Conservation (phyloP, 495 filamentous ascomycete species). For the Parathielavia appendiculata region DNA sequence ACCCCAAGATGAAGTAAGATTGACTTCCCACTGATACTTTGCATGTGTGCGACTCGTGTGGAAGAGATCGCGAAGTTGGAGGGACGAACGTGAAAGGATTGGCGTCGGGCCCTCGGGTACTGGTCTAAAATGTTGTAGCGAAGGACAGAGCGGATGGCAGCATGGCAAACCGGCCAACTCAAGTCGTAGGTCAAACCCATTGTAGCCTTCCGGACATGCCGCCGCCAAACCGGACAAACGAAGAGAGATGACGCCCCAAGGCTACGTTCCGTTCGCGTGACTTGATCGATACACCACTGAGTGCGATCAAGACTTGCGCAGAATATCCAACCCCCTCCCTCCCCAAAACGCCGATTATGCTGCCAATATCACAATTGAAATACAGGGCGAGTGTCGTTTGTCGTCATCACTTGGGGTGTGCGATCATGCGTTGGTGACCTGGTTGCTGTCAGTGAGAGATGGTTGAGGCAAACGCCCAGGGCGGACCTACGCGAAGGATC, state of each 20-base stretch:
- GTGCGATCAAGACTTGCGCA: slow-evolving; percentile 34
- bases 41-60: slow-evolving; percentile 3
- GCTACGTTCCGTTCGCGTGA: slow-evolving; percentile 13
- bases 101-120: slow-evolving; percentile 7
- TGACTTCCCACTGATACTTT: not conserved
- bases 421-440: slow-evolving; percentile 56
- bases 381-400: slow-evolving; percentile 47
- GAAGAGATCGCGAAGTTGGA: not conserved
- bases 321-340: slow-evolving; percentile 17
- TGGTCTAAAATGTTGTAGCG: slow-evolving; percentile 15
- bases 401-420: slow-evolving; percentile 38
- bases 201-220: slow-evolving; percentile 2
- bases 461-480: not conserved
- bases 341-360: slow-evolving; percentile 51
- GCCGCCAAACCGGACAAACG: slow-evolving; percentile 4
- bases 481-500: slow-evolving; percentile 74
- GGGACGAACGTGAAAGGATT: not conserved
- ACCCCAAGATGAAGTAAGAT: not conserved
- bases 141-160: slow-evolving; percentile 3
- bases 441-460: slow-evolving; percentile 24
- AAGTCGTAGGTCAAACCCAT: not conserved
- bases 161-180: not conserved
- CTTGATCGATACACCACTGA: slow-evolving; percentile 38
- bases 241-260: slow-evolving; percentile 1
- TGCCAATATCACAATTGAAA: slow-evolving; percentile 41